Evolutionary conservation across 768 basidiomycete species (phyloP).

Genomic region (Neoboletus magnificus): DNA sequence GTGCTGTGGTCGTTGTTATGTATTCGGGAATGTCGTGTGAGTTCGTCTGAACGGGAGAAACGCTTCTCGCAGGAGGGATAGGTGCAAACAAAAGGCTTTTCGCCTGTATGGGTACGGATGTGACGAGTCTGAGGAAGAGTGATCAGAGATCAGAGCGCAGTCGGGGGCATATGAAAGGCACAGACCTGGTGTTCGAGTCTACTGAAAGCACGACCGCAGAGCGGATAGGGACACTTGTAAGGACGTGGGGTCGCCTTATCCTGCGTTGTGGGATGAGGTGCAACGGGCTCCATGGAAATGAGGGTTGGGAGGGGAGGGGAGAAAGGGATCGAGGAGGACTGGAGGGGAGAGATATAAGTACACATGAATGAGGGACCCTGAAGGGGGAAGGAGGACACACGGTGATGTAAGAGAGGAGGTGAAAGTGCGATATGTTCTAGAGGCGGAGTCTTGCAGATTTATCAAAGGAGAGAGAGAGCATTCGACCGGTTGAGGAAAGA

Average conservation of each 20-base stretch:
- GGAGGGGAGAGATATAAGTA: slow-evolving; percentile 29
- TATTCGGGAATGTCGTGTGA: slow-evolving; percentile 93
- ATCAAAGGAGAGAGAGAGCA: slow-evolving; percentile 15
- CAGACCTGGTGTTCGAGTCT: slow-evolving; percentile 92
- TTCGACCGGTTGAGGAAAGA: slow-evolving; percentile 21
- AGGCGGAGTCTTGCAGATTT: slow-evolving; percentile 18
- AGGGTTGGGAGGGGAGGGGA: slow-evolving; percentile 8
- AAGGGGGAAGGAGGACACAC: slow-evolving; percentile 16
- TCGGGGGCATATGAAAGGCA: slow-evolving; percentile 9
- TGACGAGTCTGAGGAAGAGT: slow-evolving; percentile 74
- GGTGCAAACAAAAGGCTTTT: slow-evolving; percentile 93
- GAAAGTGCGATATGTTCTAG: slow-evolving; percentile 17
- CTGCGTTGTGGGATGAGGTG: slow-evolving; percentile 10
- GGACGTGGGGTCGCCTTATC: slow-evolving; percentile 60
- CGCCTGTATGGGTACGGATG: slow-evolving; percentile 97
- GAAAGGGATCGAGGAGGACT: slow-evolving; percentile 15
- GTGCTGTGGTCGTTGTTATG: slow-evolving; percentile 62
- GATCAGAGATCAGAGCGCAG: slow-evolving; percentile 20
- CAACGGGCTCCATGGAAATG: slow-evolving; percentile 24
- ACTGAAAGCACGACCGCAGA: slow-evolving; percentile 95
- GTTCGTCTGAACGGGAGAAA: slow-evolving; percentile 97
- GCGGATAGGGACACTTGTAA: slow-evolving; percentile 92
- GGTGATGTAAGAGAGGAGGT: slow-evolving; percentile 16
- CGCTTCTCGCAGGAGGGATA: slow-evolving; percentile 96
- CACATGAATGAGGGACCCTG: slow-evolving; percentile 22